Evolutionary conservation across 305 asterid genomes (phyloP).

Genomic region (Fraxinus dipetala): DNA sequence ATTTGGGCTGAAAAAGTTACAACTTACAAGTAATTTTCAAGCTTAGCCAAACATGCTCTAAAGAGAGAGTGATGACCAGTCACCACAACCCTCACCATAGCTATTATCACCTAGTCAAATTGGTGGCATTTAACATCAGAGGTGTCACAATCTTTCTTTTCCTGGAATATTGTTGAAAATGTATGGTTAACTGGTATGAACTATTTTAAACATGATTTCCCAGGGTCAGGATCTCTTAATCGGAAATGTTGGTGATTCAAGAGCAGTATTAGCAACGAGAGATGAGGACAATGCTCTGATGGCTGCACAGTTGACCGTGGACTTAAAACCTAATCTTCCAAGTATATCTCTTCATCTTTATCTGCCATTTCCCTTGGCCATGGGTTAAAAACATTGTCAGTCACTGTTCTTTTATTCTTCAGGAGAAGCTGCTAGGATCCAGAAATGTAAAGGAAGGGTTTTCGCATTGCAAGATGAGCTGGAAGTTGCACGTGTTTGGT

Average conservation of each 20-base stretch:
- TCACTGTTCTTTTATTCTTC: slow-evolving; percentile 17
- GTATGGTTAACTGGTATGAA: not conserved
- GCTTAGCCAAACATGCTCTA: not conserved
- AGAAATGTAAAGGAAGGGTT: slow-evolving; percentile 86
- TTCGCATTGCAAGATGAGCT: slow-evolving; percentile 98
- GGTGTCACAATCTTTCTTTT: not conserved
- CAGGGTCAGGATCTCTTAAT: slow-evolving; percentile 88
- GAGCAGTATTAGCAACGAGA: slow-evolving; percentile 88
- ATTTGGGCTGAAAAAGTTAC: not conserved
- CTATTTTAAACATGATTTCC: slow-evolving; percentile 14
- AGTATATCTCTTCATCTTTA: slow-evolving; percentile 40
- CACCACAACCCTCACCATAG: not conserved
- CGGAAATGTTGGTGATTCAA: slow-evolving; percentile 93
- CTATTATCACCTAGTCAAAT: not conserved
- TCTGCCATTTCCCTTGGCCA: not conserved
- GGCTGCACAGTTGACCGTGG: slow-evolving; percentile 84
- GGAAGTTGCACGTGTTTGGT: slow-evolving; percentile 97
- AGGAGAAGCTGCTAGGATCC: slow-evolving; percentile 97
- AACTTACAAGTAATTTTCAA: not conserved
- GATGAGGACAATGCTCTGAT: slow-evolving; percentile 60
- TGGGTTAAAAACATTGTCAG: not conserved
- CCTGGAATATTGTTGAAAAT: not conserved
- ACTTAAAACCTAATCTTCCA: slow-evolving; percentile 98
- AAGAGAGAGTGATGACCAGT: not conserved
- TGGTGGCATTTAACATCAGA: not conserved